Percentiles rank a stretch among this genome's conserved stretches.
phyloP scores from a whole-genome alignment of 176 grass and related monocot genomes.

The Rhynchospora tenuis region DNA sequence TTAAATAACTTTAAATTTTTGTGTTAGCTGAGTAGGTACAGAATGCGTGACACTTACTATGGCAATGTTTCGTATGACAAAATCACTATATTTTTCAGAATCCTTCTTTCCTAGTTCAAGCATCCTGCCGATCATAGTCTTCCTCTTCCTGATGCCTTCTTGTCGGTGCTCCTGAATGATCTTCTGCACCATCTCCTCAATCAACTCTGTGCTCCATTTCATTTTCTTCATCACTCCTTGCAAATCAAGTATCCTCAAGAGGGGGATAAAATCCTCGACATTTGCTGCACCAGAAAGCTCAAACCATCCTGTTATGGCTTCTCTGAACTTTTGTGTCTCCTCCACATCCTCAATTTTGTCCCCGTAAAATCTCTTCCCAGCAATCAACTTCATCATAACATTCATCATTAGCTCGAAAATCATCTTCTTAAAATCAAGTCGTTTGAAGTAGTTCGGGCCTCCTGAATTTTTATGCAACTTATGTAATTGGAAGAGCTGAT shows the following conservation, averaged over 20 bases:
- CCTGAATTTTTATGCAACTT: too few species aligned
- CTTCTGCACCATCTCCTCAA: not conserved
- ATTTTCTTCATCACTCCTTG: not conserved
- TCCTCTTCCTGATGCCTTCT: not conserved
- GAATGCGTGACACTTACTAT: not conserved
- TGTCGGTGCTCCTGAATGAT: not conserved
- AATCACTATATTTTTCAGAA: not conserved
- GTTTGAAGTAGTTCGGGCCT: not conserved
- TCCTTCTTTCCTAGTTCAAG: not conserved
- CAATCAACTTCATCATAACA: conserved; percentile 17
- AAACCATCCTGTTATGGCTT: not conserved
- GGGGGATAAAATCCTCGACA: not conserved
- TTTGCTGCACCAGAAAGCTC: not conserved
- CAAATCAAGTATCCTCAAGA: not conserved
- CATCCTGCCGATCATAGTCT: not conserved
- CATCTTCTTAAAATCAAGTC: not conserved
- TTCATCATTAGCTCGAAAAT: conserved; percentile 36
- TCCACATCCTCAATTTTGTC: not conserved
- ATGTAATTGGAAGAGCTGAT: conserved; percentile 18
- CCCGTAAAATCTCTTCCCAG: not conserved
- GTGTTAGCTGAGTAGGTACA: too few species aligned
- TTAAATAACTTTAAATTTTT: too few species aligned
- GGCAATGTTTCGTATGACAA: not conserved
- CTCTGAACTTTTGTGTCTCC: not conserved
- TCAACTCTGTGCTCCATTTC: not conserved